Evolutionary conservation across 805 yeast genomes (phyloP).

Genomic region (Saturnispora zaruensis): DNA sequence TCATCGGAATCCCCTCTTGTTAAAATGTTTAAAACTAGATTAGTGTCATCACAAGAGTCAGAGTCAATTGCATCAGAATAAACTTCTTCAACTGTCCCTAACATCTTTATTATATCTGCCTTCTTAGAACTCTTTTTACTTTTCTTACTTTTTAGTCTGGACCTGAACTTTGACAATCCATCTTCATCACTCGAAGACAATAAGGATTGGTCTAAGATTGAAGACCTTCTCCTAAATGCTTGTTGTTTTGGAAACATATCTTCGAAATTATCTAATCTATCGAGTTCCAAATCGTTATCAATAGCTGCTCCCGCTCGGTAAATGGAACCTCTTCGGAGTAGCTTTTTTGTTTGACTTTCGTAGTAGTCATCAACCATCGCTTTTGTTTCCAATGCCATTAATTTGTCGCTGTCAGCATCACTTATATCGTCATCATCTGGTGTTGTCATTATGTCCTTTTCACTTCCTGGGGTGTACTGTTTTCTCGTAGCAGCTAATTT

Average conservation of each 20-base stretch:
- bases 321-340: conserved; percentile 15
- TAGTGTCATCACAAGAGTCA: conserved; percentile 13
- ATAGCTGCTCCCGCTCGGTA: conserved; percentile 29
- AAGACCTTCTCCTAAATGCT: conserved; percentile 31
- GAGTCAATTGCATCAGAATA: conserved; percentile 7
- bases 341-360: conserved; percentile 11
- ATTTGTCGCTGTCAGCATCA: conserved; percentile 26
- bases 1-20: conserved; percentile 38
- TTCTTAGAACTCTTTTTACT: conserved; percentile 2
- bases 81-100: conserved; percentile 10
- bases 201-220: conserved; percentile 34
- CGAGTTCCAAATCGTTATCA: conserved; percentile 26
- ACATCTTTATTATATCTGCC: conserved; percentile 12
- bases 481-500: conserved; percentile 13
- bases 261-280: conserved; percentile 14
- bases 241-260: conserved; percentile 17
- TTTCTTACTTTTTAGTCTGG: conserved; percentile 3
- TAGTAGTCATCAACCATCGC: conserved; percentile 35
- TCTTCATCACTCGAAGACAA: conserved; percentile 18
- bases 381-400: conserved; percentile 35
- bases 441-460: conserved; percentile 14
- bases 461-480: conserved; percentile 9
- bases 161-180: conserved; percentile 14
- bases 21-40: conserved; percentile 11
- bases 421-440: conserved; percentile 6